Evolutionary conservation across 2,329 filamentous ascomycete genomes (phyloP).

Genomic region (Curvularia sp.): DNA sequence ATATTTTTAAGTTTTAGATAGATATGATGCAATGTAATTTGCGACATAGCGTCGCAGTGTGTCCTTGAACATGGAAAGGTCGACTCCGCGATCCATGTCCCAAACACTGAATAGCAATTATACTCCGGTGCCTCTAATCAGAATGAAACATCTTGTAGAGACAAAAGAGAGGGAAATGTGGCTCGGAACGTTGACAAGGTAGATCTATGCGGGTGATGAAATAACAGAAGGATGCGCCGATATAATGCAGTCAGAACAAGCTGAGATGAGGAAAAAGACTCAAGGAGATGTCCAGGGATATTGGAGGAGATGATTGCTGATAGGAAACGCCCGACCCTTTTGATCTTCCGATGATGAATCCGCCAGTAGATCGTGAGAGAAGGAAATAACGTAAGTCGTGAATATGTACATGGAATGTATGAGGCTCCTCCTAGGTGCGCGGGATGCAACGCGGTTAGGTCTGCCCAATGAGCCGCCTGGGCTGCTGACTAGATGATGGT

Average conservation of each 20-base stretch:
- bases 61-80: background rate
- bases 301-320: constrained; percentile 1
- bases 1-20: background rate
- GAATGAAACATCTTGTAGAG: background rate
- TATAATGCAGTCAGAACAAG: constrained; percentile 8
- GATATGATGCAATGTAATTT: constrained; percentile 1
- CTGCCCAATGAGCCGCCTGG: constrained; percentile 17
- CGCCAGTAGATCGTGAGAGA: constrained; percentile 8
- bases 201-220: constrained; percentile 10
- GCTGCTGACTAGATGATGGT: constrained; percentile 1
- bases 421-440: constrained; percentile 13
- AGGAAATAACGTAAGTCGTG: constrained; percentile 22
- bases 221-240: constrained; percentile 9
- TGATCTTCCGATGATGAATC: constrained; percentile 9
- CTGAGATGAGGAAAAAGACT: constrained; percentile 2
- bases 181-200: constrained; percentile 5
- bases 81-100: background rate
- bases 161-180: constrained; percentile 8
- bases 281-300: constrained; percentile 10
- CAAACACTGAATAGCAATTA: background rate
- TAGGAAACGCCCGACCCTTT: constrained; percentile 11
- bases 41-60: background rate
- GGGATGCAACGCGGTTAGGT: constrained; percentile 22
- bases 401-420: constrained; percentile 29
- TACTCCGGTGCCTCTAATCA: constrained; percentile 5